Evolutionary conservation across 495 filamentous ascomycete species (phyloP).

Genomic region (Aspergillus sclerotiicarbonarius): DNA sequence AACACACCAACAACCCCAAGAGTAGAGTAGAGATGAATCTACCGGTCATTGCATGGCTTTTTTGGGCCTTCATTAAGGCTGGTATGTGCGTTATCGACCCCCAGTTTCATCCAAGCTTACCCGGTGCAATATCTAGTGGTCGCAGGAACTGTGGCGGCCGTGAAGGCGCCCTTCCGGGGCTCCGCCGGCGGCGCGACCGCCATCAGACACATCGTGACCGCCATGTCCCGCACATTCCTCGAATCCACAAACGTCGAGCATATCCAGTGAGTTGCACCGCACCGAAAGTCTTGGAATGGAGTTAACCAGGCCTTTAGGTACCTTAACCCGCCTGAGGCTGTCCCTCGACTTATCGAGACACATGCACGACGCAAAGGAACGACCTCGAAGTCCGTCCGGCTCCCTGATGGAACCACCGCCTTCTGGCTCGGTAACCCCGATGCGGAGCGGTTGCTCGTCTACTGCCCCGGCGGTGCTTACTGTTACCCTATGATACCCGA

Average conservation of each 20-base stretch:
- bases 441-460: not conserved
- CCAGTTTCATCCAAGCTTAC: too few species aligned
- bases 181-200: not conserved
- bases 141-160: not conserved
- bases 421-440: not conserved
- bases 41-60: too few species aligned
- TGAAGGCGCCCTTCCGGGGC: not conserved
- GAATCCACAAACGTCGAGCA: not conserved
- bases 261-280: not conserved
- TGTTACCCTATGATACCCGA: not conserved
- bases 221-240: not conserved
- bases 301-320: not conserved
- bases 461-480: not conserved
- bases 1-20: too few species aligned
- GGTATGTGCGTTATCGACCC: too few species aligned
- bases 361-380: not conserved
- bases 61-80: too few species aligned
- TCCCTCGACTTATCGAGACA: not conserved
- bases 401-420: not conserved
- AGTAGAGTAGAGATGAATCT: too few species aligned
- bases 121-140: not conserved
- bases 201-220: not conserved
- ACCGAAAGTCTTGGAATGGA: not conserved
- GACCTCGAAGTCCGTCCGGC: not conserved
- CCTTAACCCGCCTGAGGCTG: not conserved